Base-by-base conservation (phyloP, 768 basidiomycete species). In the Lactifluus piperatus region DNA sequence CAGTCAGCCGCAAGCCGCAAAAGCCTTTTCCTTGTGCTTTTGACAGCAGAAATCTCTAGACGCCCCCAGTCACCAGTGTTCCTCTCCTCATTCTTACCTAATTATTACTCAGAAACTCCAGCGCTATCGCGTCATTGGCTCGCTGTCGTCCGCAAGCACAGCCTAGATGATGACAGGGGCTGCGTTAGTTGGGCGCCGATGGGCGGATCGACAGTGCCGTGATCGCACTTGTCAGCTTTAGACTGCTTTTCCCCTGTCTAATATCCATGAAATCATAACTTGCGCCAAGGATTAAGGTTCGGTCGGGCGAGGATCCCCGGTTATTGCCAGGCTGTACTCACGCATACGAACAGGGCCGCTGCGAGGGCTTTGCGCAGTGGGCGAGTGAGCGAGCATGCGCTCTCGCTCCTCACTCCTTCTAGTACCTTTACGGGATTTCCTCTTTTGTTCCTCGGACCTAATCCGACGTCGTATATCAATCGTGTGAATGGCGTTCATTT, bases 191-290 rank as follows among this genome's bases (percentile, higher is more conserved):
- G 54, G 54, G 60, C 60, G 60, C 45, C 60, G 60, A 61, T 61
- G 59, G 59, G 59, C 59, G 59, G 59, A 60, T 60, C 59, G 59
- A 51, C 59, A 27, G 48, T 52, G 50, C 55, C 54, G 55, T 61
- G 60, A 61, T 52, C 36, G 27, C 39, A 39, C 37, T n/a, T 43
- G 52, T 59, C 46, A 58, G 32, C 9, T 2, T 37, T 41, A 39
- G 30, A 46, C 45, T 20, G 37, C 27, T 20, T 22, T 46, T 39
- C 43, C 24, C 51, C 34, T 49, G 26, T 27, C 51, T 22, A 14
- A 45, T 20, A 44, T 43, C 41, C 41, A 50, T 30, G 27, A 8
- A 29, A 3, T 16, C 20, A 22, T 20, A 18, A 16, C 26, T n/a
- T 22, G 50, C 37, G 54, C 51, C 24, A 37, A 32, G 13, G 9